Percentiles rank a stretch among this genome's conserved stretches.
Conservation (phyloP, 305 asterid genomes). For the Stenogyne calaminthoides region DNA sequence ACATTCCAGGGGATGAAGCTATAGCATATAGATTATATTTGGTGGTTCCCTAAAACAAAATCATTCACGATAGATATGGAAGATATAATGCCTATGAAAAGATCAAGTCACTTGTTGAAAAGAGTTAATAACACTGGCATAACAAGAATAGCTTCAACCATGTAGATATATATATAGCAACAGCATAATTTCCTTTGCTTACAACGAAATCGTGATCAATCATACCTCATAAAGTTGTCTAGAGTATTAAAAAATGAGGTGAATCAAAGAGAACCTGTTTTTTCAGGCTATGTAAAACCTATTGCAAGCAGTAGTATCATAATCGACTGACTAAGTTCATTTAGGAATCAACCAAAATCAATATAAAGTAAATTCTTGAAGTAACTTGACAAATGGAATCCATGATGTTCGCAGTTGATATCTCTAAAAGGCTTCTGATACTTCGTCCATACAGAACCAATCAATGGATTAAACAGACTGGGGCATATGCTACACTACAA, state of each 20-base stretch:
- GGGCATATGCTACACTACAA: background rate
- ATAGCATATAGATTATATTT: background rate
- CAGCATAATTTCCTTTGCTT: too few species aligned
- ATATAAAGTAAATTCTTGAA: background rate
- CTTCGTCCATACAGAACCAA: background rate
- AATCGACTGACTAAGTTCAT: background rate
- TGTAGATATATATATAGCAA: background rate
- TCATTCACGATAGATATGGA: background rate
- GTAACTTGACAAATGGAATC: background rate
- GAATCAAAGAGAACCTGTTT: background rate
- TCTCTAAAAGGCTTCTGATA: background rate
- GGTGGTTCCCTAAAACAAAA: background rate
- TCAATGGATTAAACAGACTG: background rate
- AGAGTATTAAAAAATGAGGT: background rate
- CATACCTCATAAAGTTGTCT: background rate
- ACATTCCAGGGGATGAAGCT: background rate
- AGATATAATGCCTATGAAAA: background rate
- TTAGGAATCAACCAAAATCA: background rate
- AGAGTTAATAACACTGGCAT: background rate
- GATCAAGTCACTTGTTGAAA: background rate
- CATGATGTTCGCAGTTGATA: background rate
- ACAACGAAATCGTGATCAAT: background rate
- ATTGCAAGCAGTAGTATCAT: conserved; percentile 6
- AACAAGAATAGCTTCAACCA: background rate
- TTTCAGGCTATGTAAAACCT: background rate